Conservation (phyloP, 768 basidiomycete species). For the Suillus occidentalis region DNA sequence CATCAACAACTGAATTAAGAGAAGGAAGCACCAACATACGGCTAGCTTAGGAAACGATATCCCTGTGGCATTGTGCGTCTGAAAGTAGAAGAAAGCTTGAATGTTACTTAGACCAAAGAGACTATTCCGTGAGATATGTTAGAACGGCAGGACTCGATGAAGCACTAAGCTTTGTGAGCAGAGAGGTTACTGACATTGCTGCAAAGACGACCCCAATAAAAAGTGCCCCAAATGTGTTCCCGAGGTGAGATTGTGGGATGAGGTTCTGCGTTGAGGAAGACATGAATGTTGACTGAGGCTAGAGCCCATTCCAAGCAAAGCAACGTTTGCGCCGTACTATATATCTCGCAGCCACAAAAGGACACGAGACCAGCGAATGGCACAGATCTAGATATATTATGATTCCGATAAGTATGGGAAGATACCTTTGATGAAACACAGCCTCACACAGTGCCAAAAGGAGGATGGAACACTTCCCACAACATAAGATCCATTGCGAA, state of each 20-base stretch:
- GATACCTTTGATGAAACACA: not conserved
- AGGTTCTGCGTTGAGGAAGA: not conserved
- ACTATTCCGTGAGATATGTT: not conserved
- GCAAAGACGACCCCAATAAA: not conserved
- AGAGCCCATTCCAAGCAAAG: not conserved
- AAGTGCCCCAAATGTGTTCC: not conserved
- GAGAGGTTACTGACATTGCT: not conserved
- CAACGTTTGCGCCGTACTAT: not conserved
- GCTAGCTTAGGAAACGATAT: not conserved
- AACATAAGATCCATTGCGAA: too few species aligned
- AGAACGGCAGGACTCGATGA: not conserved
- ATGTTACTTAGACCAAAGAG: slow-evolving; percentile 1
- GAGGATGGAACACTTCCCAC: not conserved
- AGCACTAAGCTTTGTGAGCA: too few species aligned
- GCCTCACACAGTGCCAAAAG: not conserved
- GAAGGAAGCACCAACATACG: not conserved
- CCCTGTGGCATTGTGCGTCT: not conserved
- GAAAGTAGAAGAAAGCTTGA: slow-evolving; percentile 4
- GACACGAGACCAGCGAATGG: not conserved
- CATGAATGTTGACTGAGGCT: not conserved
- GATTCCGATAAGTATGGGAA: not conserved
- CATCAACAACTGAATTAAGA: not conserved
- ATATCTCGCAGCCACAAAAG: not conserved
- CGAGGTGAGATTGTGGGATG: not conserved
- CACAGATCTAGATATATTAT: not conserved